These are phyloP conservation scores for Cyclotella choctawhatcheeana DNA, from an alignment of 108 stramenopile genomes.

Conservation along the genomic window DNA sequence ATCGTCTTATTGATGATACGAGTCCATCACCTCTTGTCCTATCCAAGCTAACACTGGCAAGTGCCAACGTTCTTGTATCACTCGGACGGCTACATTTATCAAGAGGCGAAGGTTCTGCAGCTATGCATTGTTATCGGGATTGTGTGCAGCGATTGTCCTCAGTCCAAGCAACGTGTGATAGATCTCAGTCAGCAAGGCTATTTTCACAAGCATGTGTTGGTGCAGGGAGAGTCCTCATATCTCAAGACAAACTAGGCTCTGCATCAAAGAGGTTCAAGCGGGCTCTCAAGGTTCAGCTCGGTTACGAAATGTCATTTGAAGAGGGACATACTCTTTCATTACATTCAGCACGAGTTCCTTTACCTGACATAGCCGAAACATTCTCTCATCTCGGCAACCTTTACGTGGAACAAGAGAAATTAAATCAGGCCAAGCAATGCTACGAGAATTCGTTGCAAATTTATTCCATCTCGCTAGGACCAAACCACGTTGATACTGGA, in stretches of 20 bases:
- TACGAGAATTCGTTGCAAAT: conserved; percentile 3
- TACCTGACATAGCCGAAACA: conserved; percentile 19
- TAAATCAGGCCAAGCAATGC: conserved; percentile 2
- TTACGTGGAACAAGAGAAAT: neutral
- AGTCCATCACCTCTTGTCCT: neutral
- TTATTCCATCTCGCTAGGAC: neutral
- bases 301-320: neutral
- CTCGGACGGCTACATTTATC: conserved; percentile 10
- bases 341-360: conserved; percentile 9
- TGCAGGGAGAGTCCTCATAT: conserved; percentile 19
- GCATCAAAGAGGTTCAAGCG: conserved; percentile 17
- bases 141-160: conserved; percentile 19
- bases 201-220: conserved; percentile 27
- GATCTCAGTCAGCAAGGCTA: neutral
- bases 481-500: conserved; percentile 16
- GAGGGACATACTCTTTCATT: conserved; percentile 9
- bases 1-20: neutral
- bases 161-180: neutral
- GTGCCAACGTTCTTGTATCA: conserved; percentile 9
- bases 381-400: conserved; percentile 16
- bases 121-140: conserved; percentile 19
- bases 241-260: conserved; percentile 16
- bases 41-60: neutral
- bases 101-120: neutral
- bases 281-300: conserved; percentile 16